Conservation (phyloP, 495 filamentous ascomycete genomes). For the Penicillium argentinense region DNA sequence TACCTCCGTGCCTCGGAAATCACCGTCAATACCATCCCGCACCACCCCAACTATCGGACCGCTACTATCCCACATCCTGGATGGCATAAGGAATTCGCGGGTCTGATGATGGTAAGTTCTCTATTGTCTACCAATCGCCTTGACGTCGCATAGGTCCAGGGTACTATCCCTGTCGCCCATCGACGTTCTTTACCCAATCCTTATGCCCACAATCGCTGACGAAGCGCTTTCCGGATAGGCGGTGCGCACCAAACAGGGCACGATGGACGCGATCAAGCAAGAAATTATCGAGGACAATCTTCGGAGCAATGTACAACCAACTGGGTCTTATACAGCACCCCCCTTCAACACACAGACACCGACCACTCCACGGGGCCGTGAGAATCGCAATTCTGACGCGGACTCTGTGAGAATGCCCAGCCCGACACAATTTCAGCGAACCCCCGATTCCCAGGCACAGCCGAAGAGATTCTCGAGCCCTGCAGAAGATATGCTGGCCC, state of each 20-base stretch:
- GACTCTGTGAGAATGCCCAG: slow-evolving; percentile 42
- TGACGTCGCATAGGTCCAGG: no score
- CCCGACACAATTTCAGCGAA: slow-evolving; percentile 39
- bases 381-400: slow-evolving; percentile 18
- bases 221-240: slow-evolving; percentile 21
- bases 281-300: slow-evolving; percentile 47
- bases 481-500: slow-evolving; percentile 40
- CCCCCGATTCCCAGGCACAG: slow-evolving; percentile 17
- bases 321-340: slow-evolving; percentile 10
- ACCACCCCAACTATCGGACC: slow-evolving; percentile 61
- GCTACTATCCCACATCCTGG: slow-evolving; percentile 31
- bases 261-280: slow-evolving; percentile 45
- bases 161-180: no score
- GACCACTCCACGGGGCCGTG: slow-evolving; percentile 22
- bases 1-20: slow-evolving; percentile 81
- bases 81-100: slow-evolving; percentile 44
- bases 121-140: neutral
- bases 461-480: slow-evolving; percentile 27
- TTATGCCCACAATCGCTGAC: slow-evolving; percentile 3
- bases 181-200: no score
- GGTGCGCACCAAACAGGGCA: slow-evolving; percentile 48
- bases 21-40: slow-evolving; percentile 69
- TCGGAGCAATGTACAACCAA: slow-evolving; percentile 32
- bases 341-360: slow-evolving; percentile 8
- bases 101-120: slow-evolving; percentile 40